Percentiles rank a stretch among this genome's conserved stretches.
These are phyloP conservation scores for Ascochyta rabiei DNA, from an alignment of 2,329 filamentous ascomycete species.

Conservation along the genomic window DNA sequence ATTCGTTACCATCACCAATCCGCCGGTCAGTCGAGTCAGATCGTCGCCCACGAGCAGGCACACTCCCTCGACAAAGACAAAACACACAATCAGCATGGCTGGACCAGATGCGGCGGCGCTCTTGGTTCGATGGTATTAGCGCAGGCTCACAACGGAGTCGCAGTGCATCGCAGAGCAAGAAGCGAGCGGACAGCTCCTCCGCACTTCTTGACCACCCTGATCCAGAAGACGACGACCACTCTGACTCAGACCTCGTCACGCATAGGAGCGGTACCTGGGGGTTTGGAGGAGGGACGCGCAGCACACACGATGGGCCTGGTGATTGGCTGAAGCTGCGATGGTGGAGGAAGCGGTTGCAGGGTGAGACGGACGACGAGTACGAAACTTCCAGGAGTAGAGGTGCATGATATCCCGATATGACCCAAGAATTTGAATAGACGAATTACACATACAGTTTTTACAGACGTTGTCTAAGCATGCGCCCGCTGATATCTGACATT, in stretches of 20 bases:
- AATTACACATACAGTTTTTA: neutral
- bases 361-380: constrained; percentile 37
- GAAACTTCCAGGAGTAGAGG: constrained; percentile 17
- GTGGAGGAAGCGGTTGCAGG: constrained; percentile 46
- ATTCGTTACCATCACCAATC: constrained; percentile 35
- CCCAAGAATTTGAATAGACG: constrained; percentile 15
- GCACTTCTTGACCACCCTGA: constrained; percentile 37
- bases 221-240: constrained; percentile 38
- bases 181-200: constrained; percentile 30
- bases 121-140: constrained; percentile 43
- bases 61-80: constrained; percentile 36
- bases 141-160: constrained; percentile 26
- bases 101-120: constrained; percentile 43
- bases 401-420: constrained; percentile 20
- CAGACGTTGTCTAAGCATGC: no score
- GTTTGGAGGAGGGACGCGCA: constrained; percentile 25
- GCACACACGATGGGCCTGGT: constrained; percentile 34
- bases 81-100: constrained; percentile 41
- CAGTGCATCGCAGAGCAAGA: constrained; percentile 39
- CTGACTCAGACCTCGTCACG: constrained; percentile 33
- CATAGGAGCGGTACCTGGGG: constrained; percentile 37
- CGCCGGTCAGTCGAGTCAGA: constrained; percentile 40
- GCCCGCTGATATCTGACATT: no score
- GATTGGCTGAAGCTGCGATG: constrained; percentile 48
- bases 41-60: constrained; percentile 42